Evolutionary conservation across 1,139 yeast species (phyloP), one percentile per base, ranked within the genome.

Genomic region (Debaryomycetaceae sp.): DNA sequence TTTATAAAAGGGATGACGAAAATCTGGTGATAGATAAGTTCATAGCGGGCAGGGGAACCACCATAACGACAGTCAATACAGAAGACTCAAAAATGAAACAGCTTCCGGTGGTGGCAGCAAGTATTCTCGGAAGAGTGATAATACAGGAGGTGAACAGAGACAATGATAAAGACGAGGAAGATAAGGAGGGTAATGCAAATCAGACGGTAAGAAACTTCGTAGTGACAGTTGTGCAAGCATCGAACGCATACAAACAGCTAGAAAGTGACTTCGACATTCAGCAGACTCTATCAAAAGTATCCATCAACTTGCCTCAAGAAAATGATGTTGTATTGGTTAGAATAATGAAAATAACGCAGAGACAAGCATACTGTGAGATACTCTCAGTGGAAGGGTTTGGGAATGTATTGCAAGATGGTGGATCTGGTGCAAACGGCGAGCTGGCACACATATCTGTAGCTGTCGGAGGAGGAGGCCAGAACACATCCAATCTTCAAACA

Each of bases 311-410:
- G 45, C 98, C 99, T 4, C 80, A 81, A 50, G 97, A 89, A 51
- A 87, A 88, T 38, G 97, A 91, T 60, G 65, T 84, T 11, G 97
- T 95, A 3, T 69, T 93, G 23, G 90, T 89, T 0, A 75, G 83
- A 44, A 87, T 93, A 24, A 82, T 85, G 14, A 78, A 84, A 53
- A 76, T 93, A 40, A 75, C 78, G 14, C 68, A 76, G 23, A 80
- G 78, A 49, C 95, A 91, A 62, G 96, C 95, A 4, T 78, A 75
- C 58, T 85, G 90, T 42, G 97, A 90, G 56, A 87, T 93, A 37
- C 62, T 93, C 39, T 87, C 90, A 3, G 85, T 90, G 6, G 96
- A 89, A 54, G 80, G 80, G 24, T 68, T 70, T 40, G 86, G 84
- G 2, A 79, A 80, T 48, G 75, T 80, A 6, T 59, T 79, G 14